Conservation (phyloP, 225 moss, liverwort and hornwort species). For the Straminergon stramineum region DNA sequence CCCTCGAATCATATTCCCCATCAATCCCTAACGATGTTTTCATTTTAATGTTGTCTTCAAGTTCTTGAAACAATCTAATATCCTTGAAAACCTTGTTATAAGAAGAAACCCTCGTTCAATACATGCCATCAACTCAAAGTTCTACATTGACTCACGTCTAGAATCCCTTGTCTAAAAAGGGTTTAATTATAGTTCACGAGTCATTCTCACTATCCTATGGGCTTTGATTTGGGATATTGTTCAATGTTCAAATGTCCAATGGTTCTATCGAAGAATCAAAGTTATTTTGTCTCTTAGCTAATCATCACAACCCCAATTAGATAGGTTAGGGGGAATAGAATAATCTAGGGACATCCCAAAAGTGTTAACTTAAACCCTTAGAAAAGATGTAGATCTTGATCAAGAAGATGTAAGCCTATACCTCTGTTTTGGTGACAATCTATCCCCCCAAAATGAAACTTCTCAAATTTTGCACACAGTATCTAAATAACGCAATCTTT, state of each 20-base stretch:
- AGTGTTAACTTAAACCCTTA: neutral
- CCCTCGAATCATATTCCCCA: neutral
- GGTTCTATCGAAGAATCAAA: neutral
- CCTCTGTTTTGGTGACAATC: no score
- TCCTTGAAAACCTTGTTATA: neutral
- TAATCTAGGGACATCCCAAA: neutral
- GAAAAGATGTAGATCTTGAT: no score
- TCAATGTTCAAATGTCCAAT: neutral
- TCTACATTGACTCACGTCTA: neutral
- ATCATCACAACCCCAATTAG: neutral
- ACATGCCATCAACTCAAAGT: no score
- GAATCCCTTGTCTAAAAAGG: neutral
- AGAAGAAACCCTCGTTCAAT: neutral
- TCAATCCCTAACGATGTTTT: no score
- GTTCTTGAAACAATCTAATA: neutral
- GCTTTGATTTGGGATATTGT: neutral
- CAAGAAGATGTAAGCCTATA: no score
- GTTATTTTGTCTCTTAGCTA: neutral
- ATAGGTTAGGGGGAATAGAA: neutral
- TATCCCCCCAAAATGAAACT: no score
- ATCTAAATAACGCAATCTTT: no score
- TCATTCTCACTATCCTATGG: neutral
- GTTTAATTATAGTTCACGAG: neutral
- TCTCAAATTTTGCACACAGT: no score
- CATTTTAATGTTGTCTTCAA: neutral